A percentile compares a stretch with the other conserved stretches of the same genome.
phyloP scores from a whole-genome alignment of 768 basidiomycete genomes.

The Nidularia pulvinata region DNA sequence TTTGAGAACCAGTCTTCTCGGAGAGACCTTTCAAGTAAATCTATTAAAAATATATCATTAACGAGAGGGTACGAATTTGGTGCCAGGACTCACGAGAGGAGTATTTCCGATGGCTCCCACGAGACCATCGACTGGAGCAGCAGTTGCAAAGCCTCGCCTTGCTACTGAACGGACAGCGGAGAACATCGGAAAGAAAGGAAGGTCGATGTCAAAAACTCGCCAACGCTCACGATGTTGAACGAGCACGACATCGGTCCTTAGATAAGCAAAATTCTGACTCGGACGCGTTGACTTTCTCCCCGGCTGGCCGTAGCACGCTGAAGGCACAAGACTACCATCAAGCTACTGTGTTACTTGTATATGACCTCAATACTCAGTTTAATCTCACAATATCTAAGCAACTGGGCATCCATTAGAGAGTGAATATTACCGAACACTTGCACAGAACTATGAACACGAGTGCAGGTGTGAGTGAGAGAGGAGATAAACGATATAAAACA shows the following conservation, averaged over 20 bases:
- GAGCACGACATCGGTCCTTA: slow-evolving; percentile 36
- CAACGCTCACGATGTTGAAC: slow-evolving; percentile 5
- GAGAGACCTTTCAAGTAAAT: slow-evolving; percentile 84
- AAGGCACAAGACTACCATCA: no score
- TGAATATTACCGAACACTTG: slow-evolving; percentile 15
- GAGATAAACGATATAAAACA: slow-evolving; percentile 27
- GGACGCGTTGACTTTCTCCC: no score
- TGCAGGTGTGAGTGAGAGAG: slow-evolving; percentile 14
- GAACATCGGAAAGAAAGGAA: slow-evolving; percentile 22
- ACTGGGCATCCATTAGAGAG: slow-evolving; percentile 15
- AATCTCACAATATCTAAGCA: no score
- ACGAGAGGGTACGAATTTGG: not conserved
- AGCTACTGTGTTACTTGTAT: no score
- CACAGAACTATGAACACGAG: not conserved
- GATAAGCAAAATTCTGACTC: slow-evolving; percentile 16
- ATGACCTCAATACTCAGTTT: no score
- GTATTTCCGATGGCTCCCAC: slow-evolving; percentile 91
- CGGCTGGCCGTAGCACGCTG: no score
- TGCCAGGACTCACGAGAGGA: slow-evolving; percentile 63
- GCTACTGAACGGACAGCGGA: slow-evolving; percentile 23
- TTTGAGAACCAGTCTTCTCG: slow-evolving; percentile 77
- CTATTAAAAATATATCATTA: slow-evolving; percentile 32
- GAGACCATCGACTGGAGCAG: slow-evolving; percentile 69
- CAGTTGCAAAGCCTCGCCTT: slow-evolving; percentile 32
- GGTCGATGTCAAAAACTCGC: not conserved